phyloP scores from a whole-genome alignment of 768 basidiomycete genomes.

The Suillus variegatus region DNA sequence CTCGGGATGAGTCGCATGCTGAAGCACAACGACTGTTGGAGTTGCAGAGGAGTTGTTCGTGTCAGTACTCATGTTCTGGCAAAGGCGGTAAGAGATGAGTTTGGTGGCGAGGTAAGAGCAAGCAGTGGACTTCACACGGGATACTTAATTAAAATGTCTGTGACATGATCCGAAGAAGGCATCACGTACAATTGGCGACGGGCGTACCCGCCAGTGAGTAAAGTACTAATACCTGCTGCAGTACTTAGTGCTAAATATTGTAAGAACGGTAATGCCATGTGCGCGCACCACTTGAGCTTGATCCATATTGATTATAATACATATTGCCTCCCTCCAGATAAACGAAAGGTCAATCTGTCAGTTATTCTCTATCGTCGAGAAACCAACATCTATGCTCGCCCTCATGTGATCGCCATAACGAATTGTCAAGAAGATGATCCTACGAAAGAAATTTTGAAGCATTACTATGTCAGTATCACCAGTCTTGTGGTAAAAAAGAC shows the following conservation, averaged over 20 bases:
- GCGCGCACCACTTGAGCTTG: no score
- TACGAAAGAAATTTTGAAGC: constrained; percentile 19
- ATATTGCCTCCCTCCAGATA: no score
- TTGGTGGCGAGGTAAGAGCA: not conserved
- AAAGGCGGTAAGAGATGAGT: not conserved
- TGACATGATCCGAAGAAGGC: no score
- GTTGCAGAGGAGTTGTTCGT: not conserved
- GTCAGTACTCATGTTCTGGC: not conserved
- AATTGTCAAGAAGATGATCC: constrained; percentile 47
- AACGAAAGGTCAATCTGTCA: constrained; percentile 12
- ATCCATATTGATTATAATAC: no score
- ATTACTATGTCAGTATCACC: not conserved
- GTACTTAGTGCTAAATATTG: no score
- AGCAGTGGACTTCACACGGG: no score
- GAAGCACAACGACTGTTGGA: not conserved
- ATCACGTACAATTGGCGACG: no score
- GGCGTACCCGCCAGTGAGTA: no score
- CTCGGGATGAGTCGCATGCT: not conserved
- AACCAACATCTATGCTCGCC: constrained; percentile 52
- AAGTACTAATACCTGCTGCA: no score
- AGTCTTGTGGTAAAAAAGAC: not conserved
- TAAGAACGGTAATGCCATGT: no score
- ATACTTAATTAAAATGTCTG: no score
- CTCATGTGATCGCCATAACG: constrained; percentile 54
- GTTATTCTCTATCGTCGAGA: constrained; percentile 42